Base-by-base conservation (phyloP, 2,329 filamentous ascomycete species). In the Colletotrichum horii region DNA sequence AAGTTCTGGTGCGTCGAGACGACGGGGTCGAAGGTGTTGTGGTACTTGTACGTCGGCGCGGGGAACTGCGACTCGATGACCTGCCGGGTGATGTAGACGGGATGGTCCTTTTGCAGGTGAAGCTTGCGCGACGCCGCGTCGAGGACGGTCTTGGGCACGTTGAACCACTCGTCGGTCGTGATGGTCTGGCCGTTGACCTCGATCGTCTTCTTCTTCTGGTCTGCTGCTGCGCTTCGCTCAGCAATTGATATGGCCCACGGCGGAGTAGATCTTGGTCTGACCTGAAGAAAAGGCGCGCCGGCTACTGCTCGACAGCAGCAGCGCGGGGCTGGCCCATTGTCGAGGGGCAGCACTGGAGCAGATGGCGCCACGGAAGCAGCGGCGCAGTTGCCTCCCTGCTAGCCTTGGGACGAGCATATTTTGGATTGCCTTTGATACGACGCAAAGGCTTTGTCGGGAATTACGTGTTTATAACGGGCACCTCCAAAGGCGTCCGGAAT, bases 1-100 rank as follows among this genome's bases (percentile, higher is more conserved):
- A 99, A 99, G 84, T 99, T 99, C 82, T 98, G 94, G 14, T 89
- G 85, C 3, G 95, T 94, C 38, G 94, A 93, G 28, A 98, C 97
- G 55, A 98, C 92, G 1, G 97, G 96, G 79, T 94, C 93, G 80
- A 96, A 91, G 70, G 92, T 88, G 81, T 95, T 95, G 88, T 98
- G 92, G 80, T 94, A 93, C 75, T 91, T 92, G 86, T 93, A 98
- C 12, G 90, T 91, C 2, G 94, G 91, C 4, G 83, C 83, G 1
- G 95, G 93, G 83, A 98, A 99, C 77, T 94, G 93, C 70, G 95
- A 95, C 87, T 98, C 95, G 82, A 99, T 97, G 77, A 99, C 93
- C 80, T 96, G 92, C 52, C 97, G 93, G 14, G 97, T 98, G 80
- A 98, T 98, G 79, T 91, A 92, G 43, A 99, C 89, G 28, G 97